Evolutionary conservation across 352 stramenopile species (phyloP).

Genomic region (Pythium phragmitis): DNA sequence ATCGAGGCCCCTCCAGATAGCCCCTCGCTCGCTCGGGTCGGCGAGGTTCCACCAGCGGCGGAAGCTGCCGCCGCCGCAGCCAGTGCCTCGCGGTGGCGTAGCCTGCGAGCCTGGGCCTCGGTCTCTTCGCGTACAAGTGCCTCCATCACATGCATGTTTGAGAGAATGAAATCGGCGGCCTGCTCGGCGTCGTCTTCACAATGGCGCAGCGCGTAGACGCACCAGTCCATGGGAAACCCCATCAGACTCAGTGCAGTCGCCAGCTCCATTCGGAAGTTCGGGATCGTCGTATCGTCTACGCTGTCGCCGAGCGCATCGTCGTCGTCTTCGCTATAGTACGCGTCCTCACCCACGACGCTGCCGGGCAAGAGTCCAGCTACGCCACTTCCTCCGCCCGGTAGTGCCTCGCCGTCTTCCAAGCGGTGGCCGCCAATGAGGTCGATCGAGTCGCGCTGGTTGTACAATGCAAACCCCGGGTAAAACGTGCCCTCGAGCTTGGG

Average conservation of each 20-base stretch:
- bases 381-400: conserved; percentile 33
- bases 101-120: conserved; percentile 46
- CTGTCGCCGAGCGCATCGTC: conserved; percentile 45
- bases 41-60: not conserved
- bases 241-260: conserved; percentile 80
- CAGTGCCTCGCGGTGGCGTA: conserved; percentile 42
- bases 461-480: conserved; percentile 83
- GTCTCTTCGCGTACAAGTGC: conserved; percentile 72
- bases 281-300: conserved; percentile 45
- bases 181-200: conserved; percentile 85
- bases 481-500: conserved; percentile 87
- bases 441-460: conserved; percentile 87
- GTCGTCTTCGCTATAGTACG: conserved; percentile 85
- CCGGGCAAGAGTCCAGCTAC: conserved; percentile 28
- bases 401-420: conserved; percentile 62
- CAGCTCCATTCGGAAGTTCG: conserved; percentile 85
- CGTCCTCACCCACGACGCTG: conserved; percentile 45
- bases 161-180: conserved; percentile 80
- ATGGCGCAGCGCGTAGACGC: conserved; percentile 75
- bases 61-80: conserved; percentile 4
- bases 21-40: not conserved
- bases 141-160: conserved; percentile 85
- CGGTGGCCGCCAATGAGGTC: conserved; percentile 83
- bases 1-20: not conserved
- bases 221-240: conserved; percentile 89